Conservation (phyloP, 2,329 filamentous ascomycete species). For the Ascochyta rabiei region DNA sequence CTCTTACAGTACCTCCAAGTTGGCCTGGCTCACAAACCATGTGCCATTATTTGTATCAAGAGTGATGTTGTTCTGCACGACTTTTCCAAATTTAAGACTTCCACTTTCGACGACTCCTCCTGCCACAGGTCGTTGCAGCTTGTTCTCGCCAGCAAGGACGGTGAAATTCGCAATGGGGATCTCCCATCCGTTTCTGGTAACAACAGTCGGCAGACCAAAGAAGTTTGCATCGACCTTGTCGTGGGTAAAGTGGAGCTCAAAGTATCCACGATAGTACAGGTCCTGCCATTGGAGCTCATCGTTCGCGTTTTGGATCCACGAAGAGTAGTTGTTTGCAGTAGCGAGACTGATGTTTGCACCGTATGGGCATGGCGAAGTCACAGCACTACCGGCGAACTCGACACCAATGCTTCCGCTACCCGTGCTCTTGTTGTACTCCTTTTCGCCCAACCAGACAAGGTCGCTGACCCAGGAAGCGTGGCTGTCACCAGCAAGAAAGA, state of each 20-base stretch:
- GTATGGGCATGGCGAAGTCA: constrained; percentile 64
- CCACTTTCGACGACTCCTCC: constrained; percentile 62
- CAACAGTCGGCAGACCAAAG: constrained; percentile 67
- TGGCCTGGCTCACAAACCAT: constrained; percentile 42
- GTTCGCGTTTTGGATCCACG: constrained; percentile 55
- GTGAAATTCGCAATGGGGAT: constrained; percentile 74
- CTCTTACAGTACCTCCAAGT: constrained; percentile 31
- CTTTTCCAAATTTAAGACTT: constrained; percentile 57
- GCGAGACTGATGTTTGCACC: constrained; percentile 64
- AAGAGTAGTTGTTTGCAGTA: constrained; percentile 54
- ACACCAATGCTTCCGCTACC: constrained; percentile 54
- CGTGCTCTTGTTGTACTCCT: constrained; percentile 47
- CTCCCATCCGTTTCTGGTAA: constrained; percentile 66
- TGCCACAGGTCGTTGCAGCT: constrained; percentile 57
- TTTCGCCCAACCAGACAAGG: constrained; percentile 53
- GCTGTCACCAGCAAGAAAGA: constrained; percentile 73
- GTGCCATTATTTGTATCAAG: constrained; percentile 42
- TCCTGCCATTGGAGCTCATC: constrained; percentile 75
- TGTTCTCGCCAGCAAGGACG: constrained; percentile 66
- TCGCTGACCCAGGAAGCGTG: constrained; percentile 66
- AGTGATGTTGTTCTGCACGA: constrained; percentile 43
- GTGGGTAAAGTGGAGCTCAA: constrained; percentile 62
- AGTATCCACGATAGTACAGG: constrained; percentile 76
- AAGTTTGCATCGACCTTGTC: constrained; percentile 66
- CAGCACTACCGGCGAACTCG: constrained; percentile 68